Evolutionary conservation across 2,329 filamentous ascomycete genomes (phyloP).

Genomic region (Rhynchosporium secalis): DNA sequence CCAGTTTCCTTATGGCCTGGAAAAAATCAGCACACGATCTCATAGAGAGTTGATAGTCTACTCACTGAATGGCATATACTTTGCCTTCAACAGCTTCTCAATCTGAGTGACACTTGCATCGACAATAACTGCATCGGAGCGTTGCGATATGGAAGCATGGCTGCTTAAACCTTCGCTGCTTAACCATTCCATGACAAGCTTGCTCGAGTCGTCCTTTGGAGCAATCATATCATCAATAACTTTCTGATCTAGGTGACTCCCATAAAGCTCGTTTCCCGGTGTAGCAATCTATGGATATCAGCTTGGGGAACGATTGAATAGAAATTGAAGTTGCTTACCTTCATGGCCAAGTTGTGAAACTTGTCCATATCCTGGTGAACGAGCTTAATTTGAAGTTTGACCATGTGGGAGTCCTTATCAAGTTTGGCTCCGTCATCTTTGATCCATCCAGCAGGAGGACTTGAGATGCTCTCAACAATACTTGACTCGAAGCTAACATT

Average conservation of each 20-base stretch:
- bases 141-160: constrained; percentile 49
- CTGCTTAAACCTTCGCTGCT: constrained; percentile 48
- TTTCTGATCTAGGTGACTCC: constrained; percentile 51
- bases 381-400: constrained; percentile 36
- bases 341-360: constrained; percentile 37
- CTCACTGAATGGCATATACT: constrained; percentile 54
- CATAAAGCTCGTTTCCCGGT: constrained; percentile 55
- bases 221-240: constrained; percentile 55
- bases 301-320: not conserved
- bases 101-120: constrained; percentile 50
- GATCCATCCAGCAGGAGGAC: constrained; percentile 34
- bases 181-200: constrained; percentile 59
- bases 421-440: constrained; percentile 27
- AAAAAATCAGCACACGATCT: constrained; percentile 43
- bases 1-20: constrained; percentile 29
- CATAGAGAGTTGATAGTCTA: constrained; percentile 50
- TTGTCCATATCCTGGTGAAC: constrained; percentile 36
- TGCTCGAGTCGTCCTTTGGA: constrained; percentile 52
- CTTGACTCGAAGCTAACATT: constrained; percentile 25
- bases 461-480: constrained; percentile 31
- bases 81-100: constrained; percentile 54
- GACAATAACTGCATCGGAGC: constrained; percentile 53
- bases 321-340: constrained; percentile 25
- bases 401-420: constrained; percentile 31
- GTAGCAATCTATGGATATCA: constrained; percentile 35